Evolutionary conservation across 2,329 filamentous ascomycete genomes (phyloP), one percentile per base, ranked within the genome.

Genomic region (Exophiala calicioides): DNA sequence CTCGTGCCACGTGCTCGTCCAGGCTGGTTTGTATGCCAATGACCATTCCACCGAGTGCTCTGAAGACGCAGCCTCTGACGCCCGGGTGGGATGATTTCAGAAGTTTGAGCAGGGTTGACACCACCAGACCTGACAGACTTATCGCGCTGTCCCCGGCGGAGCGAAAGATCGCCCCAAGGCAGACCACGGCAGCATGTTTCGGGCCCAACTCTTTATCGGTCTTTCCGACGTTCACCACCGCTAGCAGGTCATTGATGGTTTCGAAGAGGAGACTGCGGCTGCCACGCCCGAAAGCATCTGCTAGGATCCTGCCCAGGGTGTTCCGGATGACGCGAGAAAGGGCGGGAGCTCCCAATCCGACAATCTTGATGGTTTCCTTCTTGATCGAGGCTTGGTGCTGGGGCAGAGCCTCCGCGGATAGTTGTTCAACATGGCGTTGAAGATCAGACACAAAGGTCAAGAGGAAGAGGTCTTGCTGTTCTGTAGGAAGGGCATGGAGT

Each of bases 391-490:
- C 83, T 68, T 98, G 93, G 70, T 96, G 87, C 9, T 87, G 81
- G 16, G 88, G 91, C 58, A 90, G 86, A 63, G 87, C 86, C 58
- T 95, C 88, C 52, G 82, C 76, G 42, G 82, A 80, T 35, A 97
- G 79, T 12, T 74, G 74, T 43, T 83, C 77, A 33, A 95, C 86
- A 76, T 96, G 87, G 58, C 85, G 86, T 53, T 83, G 85, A 45
- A 98, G 77, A 51, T 86, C 82, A 20, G 90, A 86, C 26, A 90
- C 86, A 65, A 94, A 96, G 19, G 85, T 94, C 50, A 98, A 78
- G 53, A 98, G 80, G 68, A 93, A 94, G 9, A 98, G 81, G 62
- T 96, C 90, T 70, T 98, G 93, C 68, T 98, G 93, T 71, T 98
- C 93, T 43, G 88, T 82, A 32, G 91, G 88, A 35, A 97, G 81